Evolutionary conservation across 2,329 filamentous ascomycete species (phyloP).

Genomic region (Gnomoniopsis smithogilvyi): DNA sequence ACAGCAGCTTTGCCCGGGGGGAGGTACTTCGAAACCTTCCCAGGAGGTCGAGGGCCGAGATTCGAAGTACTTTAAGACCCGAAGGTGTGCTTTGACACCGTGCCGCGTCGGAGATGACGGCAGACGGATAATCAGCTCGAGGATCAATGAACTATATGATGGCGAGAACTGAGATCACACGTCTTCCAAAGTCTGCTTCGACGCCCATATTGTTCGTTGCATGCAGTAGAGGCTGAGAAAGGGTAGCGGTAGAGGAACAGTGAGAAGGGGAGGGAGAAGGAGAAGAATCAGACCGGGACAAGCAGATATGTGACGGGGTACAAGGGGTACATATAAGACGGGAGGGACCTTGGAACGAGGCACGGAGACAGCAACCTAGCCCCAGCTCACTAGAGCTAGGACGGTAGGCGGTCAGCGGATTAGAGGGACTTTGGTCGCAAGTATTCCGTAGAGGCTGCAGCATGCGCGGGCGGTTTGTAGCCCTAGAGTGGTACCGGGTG

Average conservation of each 20-base stretch:
- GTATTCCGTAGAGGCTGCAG: not conserved
- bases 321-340: conserved; percentile 21
- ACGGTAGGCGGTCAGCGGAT: conserved; percentile 15
- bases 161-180: conserved; percentile 13
- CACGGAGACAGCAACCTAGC: conserved; percentile 3
- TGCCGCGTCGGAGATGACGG: too few relatives aligned
- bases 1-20: not conserved
- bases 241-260: conserved; percentile 8
- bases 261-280: not conserved
- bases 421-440: not conserved
- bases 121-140: not conserved
- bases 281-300: conserved; percentile 13
- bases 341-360: conserved; percentile 1
- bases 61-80: not conserved
- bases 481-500: not conserved
- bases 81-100: not conserved
- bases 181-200: conserved; percentile 15
- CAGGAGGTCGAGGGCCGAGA: not conserved
- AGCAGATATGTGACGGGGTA: conserved; percentile 19
- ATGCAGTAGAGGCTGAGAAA: conserved; percentile 11
- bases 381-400: conserved; percentile 12
- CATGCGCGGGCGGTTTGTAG: not conserved
- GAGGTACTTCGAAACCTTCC: not conserved
- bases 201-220: conserved; percentile 12
- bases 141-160: not conserved